Evolutionary conservation across 108 stramenopile species (phyloP).

Genomic region (Pseudonitzschia pungens): DNA sequence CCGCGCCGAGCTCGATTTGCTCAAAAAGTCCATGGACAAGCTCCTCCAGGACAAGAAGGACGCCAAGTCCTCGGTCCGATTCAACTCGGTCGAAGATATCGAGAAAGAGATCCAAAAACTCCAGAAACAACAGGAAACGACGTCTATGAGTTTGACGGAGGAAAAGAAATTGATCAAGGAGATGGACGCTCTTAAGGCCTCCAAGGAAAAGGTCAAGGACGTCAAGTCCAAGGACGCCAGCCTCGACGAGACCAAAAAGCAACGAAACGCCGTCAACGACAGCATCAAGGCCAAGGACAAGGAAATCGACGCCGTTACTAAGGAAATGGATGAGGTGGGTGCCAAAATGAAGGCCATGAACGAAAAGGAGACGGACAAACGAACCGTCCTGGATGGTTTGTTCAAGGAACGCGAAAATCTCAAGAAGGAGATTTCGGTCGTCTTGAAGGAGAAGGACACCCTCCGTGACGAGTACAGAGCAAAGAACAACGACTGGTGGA

Average conservation of each 20-base stretch:
- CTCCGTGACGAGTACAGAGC: constrained; percentile 69
- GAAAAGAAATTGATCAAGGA: constrained; percentile 97
- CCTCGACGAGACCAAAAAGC: constrained; percentile 62
- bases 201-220: constrained; percentile 71
- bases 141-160: constrained; percentile 90
- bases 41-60: constrained; percentile 67
- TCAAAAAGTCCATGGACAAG: constrained; percentile 62
- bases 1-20: constrained; percentile 64
- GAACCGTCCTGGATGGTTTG: constrained; percentile 57
- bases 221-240: constrained; percentile 70
- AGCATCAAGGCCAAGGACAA: constrained; percentile 79
- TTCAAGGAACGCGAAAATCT: constrained; percentile 75
- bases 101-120: constrained; percentile 85
- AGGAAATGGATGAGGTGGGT: constrained; percentile 67
- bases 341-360: constrained; percentile 52
- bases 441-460: constrained; percentile 81
- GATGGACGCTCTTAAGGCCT: constrained; percentile 74
- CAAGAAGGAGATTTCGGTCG: constrained; percentile 67
- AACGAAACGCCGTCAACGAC: constrained; percentile 57
- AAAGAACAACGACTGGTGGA: constrained; percentile 83
- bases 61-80: constrained; percentile 65
- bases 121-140: constrained; percentile 84
- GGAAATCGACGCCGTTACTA: constrained; percentile 83
- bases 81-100: constrained; percentile 78
- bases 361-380: constrained; percentile 63